Percentiles rank a stretch among this genome's conserved stretches.
These are phyloP conservation scores for Gliomastix tumulicola DNA, from an alignment of 2,329 filamentous ascomycete species.

Conservation along the genomic window DNA sequence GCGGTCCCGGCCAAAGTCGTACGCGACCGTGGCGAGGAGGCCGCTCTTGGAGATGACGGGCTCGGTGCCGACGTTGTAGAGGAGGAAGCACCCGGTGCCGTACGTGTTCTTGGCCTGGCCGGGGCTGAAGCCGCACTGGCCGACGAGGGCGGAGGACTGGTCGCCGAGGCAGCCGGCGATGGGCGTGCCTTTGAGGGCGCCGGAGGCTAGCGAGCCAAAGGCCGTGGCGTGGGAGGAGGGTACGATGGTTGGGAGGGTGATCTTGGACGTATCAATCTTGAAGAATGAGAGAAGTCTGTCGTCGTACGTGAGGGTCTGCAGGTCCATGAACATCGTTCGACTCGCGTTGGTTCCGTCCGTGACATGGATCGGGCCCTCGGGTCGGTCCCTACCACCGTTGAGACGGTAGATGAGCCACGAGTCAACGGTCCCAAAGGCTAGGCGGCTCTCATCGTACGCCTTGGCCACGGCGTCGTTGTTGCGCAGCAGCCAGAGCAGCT, in stretches of 20 bases:
- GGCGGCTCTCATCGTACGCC: conserved; percentile 63
- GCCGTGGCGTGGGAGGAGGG: conserved; percentile 63
- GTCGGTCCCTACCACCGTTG: conserved; percentile 51
- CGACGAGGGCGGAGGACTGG: conserved; percentile 74
- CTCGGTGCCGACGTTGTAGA: conserved; percentile 76
- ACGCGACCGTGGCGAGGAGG: conserved; percentile 70
- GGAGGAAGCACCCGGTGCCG: conserved; percentile 76
- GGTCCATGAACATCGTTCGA: conserved; percentile 90
- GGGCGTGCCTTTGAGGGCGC: conserved; percentile 56
- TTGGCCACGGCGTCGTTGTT: conserved; percentile 60
- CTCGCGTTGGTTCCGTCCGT: conserved; percentile 80
- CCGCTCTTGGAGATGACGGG: conserved; percentile 75
- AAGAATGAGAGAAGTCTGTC: conserved; percentile 71
- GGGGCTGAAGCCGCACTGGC: conserved; percentile 69
- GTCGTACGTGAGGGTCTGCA: conserved; percentile 74
- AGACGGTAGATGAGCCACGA: conserved; percentile 76
- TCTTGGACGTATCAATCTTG: conserved; percentile 59
- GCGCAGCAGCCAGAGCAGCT: conserved; percentile 70
- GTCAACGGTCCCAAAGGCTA: conserved; percentile 77
- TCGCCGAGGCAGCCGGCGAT: conserved; percentile 77
- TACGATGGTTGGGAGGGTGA: conserved; percentile 70
- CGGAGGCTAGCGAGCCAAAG: conserved; percentile 58
- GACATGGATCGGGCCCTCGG: conserved; percentile 58
- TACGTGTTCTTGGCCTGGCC: conserved; percentile 82
- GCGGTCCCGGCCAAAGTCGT: conserved; percentile 59